Conservation (phyloP, 495 filamentous ascomycete genomes). For the Penicillium longicatenatum region DNA sequence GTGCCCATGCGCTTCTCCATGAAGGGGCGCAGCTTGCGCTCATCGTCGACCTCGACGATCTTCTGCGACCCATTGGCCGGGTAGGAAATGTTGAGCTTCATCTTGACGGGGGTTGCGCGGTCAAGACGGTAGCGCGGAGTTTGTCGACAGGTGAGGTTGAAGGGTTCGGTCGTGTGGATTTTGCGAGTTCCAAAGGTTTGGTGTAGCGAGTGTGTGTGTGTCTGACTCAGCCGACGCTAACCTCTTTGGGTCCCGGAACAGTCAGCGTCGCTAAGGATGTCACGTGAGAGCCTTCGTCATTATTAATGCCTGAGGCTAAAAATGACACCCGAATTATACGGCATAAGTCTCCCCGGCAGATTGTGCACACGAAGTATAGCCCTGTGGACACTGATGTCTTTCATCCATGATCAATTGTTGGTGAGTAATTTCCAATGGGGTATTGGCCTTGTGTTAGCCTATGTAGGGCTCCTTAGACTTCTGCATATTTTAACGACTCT, state of each 20-base stretch:
- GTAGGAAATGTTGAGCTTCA: conserved; percentile 98
- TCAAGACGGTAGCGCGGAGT: conserved; percentile 55
- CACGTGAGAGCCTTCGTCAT: conserved; percentile 13
- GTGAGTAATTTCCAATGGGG: too few species aligned
- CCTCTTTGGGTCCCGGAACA: conserved; percentile 16
- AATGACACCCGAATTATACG: not conserved
- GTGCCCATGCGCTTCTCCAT: conserved; percentile 95
- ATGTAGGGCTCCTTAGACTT: too few species aligned
- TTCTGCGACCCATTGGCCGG: conserved; percentile 99
- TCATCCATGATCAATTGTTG: too few species aligned
- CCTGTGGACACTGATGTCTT: too few species aligned
- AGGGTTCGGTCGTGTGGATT: conserved; percentile 37
- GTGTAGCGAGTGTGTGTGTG: conserved; percentile 38
- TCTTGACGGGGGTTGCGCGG: conserved; percentile 57
- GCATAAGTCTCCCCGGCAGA: not conserved
- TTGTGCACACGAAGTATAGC: not conserved
- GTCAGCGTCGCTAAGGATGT: conserved; percentile 24
- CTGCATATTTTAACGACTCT: too few species aligned
- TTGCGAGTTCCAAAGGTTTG: conserved; percentile 32
- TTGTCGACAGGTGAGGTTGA: conserved; percentile 51
- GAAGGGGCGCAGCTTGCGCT: conserved; percentile 85
- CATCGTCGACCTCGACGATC: conserved; percentile 97
- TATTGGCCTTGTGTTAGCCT: too few species aligned
- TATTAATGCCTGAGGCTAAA: conserved; percentile 5
- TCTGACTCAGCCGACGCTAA: conserved; percentile 27